A percentile compares a stretch with the other conserved stretches of the same genome.
Conservation (phyloP, 1,284 basidiomycete genomes). For the Pholiota adiposa region DNA sequence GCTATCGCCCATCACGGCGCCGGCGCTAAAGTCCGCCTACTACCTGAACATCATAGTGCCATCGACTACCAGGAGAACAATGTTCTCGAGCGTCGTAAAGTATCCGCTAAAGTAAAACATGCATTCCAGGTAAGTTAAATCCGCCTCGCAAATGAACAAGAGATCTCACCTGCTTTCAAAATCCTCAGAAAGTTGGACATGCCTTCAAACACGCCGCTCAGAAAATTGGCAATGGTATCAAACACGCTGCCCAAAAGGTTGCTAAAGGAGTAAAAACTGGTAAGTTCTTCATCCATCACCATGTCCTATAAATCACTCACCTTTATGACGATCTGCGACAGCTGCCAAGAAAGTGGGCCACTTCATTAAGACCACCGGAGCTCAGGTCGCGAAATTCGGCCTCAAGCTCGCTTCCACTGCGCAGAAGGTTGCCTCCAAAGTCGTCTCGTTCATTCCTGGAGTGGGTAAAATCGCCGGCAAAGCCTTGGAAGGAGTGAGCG, state of each 20-base stretch:
- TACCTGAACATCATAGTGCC: neutral
- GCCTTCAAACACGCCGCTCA: neutral
- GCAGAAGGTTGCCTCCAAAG: constrained; percentile 6
- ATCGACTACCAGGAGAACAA: neutral
- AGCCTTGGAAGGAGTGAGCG: neutral
- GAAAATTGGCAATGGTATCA: neutral
- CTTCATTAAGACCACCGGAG: constrained; percentile 18
- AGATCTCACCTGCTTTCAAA: too few species aligned
- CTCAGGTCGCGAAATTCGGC: constrained; percentile 18
- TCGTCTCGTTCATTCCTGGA: constrained; percentile 17
- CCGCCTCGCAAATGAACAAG: too few species aligned
- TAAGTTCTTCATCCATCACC: too few species aligned
- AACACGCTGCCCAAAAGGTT: too few species aligned
- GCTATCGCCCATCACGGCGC: neutral
- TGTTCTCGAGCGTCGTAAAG: neutral
- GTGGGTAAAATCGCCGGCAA: constrained; percentile 7
- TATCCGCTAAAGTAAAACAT: neutral
- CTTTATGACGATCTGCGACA: too few species aligned
- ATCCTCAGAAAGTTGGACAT: neutral
- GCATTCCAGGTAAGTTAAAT: neutral
- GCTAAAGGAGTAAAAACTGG: too few species aligned
- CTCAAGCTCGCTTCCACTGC: constrained; percentile 15
- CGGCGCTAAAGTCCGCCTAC: too few species aligned
- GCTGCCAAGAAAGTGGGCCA: constrained; percentile 9
- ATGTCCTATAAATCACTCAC: too few species aligned